phyloP scores from a whole-genome alignment of 352 stramenopile genomes.

The Globisporangium heterothallicum region DNA sequence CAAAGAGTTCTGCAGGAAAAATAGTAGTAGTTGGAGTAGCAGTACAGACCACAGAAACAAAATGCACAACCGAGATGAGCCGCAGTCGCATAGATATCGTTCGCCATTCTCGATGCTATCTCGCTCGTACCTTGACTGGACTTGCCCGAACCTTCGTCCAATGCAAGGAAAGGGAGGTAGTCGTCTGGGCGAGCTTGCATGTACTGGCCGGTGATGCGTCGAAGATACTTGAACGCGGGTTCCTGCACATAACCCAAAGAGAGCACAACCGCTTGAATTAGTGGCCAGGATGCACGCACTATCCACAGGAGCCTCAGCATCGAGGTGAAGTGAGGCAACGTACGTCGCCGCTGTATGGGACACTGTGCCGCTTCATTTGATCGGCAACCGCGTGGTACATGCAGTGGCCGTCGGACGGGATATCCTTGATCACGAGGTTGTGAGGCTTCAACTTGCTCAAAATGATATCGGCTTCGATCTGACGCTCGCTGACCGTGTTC shows the following conservation, averaged over 20 bases:
- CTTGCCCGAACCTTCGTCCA: constrained; percentile 46
- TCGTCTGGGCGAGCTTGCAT: constrained; percentile 84
- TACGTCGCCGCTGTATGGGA: constrained; percentile 16
- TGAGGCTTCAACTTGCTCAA: constrained; percentile 42
- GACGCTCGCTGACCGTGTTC: constrained; percentile 69
- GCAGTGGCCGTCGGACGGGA: constrained; percentile 96
- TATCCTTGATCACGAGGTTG: constrained; percentile 86
- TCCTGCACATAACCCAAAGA: constrained; percentile 13
- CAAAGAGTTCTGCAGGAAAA: constrained; percentile 57
- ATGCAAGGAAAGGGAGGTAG: constrained; percentile 89
- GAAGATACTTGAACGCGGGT: constrained; percentile 60
- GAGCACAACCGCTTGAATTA: not conserved
- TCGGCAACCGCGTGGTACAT: constrained; percentile 95
- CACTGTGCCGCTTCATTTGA: constrained; percentile 73
- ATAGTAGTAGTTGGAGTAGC: not conserved
- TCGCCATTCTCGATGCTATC: no score
- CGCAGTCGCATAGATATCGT: no score
- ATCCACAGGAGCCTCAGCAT: no score
- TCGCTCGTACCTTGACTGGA: constrained; percentile 22
- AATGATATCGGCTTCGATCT: constrained; percentile 81
- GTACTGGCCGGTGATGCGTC: constrained; percentile 67
- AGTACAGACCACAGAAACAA: not conserved
- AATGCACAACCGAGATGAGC: no score
- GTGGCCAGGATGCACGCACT: not conserved
- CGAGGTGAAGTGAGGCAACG: no score